Evolutionary conservation across 2,329 filamentous ascomycete species (phyloP), one percentile per base, ranked within the genome.

Genomic region (Fonsecaea monophora): DNA sequence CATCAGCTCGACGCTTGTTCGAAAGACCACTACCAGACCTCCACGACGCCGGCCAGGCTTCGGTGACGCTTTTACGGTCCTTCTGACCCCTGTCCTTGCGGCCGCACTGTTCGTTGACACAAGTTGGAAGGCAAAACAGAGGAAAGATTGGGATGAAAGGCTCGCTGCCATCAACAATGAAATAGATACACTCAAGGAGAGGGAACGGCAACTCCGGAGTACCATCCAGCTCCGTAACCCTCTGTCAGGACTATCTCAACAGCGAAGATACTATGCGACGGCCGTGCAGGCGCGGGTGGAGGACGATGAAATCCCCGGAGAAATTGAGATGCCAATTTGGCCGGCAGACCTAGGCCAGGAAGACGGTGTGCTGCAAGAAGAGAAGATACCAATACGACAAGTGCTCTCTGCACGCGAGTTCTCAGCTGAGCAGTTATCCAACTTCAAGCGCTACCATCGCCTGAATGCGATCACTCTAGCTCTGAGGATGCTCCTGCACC

Each of bases 81-180:
- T 73, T 10, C 60, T 73, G 13, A 60, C 68, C 12, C 68, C 70
- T 37, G 67, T 73, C 25, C 64, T 73, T 30, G 69, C 68, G 21
- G 67, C 70, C 25, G 70, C 69, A 34, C 62, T 71, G 34, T 67
- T 73, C 25, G 68, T 64, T 4, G 71, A 73, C 60, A 66, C 67
- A 13, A 72, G 68, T 37, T 70, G 66, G 67, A 73, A 73, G 55
- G 63, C 66, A 35, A 69, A 71, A 48, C 64, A 70, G 42, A 57
- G 70, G 34, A 71, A 55, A 55, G 68, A 73, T n/a, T 73, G 71
- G 71, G 71, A 73, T 38, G 60, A 68, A 9, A 70, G 67, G 32
- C 65, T 73, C 18, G 59, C 63, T 25, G 62, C 37, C 2, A 64
- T 72, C 21, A 54, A 71, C 40, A 59, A 67, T 61, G 71, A 73